Conservation (phyloP, 1,284 basidiomycete species). For the Albatrellus sp. region DNA sequence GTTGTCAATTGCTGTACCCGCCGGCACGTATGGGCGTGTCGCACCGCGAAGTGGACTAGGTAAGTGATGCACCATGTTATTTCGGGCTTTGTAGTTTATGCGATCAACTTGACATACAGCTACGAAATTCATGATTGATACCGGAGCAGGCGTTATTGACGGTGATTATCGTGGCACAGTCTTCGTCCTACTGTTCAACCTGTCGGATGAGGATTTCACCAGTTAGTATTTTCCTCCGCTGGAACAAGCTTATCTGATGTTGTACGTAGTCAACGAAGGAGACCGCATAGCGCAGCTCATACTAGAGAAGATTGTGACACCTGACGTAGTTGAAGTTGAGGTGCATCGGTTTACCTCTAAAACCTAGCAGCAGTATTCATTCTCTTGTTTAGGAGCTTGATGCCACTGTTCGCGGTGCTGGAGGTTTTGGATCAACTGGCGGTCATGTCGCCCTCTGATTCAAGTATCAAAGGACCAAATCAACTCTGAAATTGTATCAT, state of each 20-base stretch:
- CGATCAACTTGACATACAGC: constrained; percentile 33
- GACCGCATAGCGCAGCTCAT: constrained; percentile 94
- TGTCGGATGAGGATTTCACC: constrained; percentile 79
- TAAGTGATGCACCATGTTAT: constrained; percentile 23
- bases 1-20: constrained; percentile 84
- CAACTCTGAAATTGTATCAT: too few relatives aligned
- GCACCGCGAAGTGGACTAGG: constrained; percentile 91
- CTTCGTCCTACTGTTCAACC: constrained; percentile 93
- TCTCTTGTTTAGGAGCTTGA: constrained; percentile 52
- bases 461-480: too few relatives aligned
- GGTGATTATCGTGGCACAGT: constrained; percentile 91
- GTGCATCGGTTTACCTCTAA: constrained; percentile 29
- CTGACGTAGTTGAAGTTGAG: constrained; percentile 76
- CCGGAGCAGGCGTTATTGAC: constrained; percentile 93
- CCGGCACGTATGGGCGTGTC: constrained; percentile 90
- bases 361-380: neutral
- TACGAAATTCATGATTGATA: constrained; percentile 94
- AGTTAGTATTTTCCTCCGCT: constrained; percentile 32
- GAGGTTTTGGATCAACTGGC: constrained; percentile 95
- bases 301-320: constrained; percentile 82
- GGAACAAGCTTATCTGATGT: neutral
- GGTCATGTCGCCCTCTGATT: constrained; percentile 41
- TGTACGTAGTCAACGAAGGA: constrained; percentile 70
- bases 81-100: neutral
- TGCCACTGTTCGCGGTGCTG: constrained; percentile 73